A percentile compares a stretch with the other conserved stretches of the same genome.
These are phyloP conservation scores for Boletellus emodensis DNA, from an alignment of 768 basidiomycete genomes.

Conservation along the genomic window DNA sequence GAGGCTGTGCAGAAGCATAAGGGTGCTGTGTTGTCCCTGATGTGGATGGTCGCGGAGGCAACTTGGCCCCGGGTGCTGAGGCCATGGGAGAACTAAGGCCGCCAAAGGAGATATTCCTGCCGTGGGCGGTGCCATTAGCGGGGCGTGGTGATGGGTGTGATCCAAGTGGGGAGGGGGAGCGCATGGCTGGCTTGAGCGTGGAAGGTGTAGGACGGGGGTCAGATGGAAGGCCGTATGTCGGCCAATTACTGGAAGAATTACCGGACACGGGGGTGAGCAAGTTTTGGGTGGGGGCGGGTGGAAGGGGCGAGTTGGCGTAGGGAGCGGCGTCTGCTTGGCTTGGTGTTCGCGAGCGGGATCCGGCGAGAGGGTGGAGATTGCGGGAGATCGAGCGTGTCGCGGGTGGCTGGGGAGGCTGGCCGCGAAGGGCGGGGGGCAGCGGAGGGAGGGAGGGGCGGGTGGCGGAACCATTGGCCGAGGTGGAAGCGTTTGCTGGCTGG, in stretches of 20 bases:
- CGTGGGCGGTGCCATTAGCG: constrained; percentile 44
- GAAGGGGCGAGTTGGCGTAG: constrained; percentile 42
- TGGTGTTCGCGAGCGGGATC: constrained; percentile 44
- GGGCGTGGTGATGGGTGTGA: constrained; percentile 35
- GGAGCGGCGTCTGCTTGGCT: constrained; percentile 51
- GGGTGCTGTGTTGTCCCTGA: constrained; percentile 49
- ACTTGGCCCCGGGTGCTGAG: constrained; percentile 36
- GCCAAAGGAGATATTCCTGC: constrained; percentile 48
- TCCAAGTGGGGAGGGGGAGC: constrained; percentile 28
- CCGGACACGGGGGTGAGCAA: constrained; percentile 38
- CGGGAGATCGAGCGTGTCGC: constrained; percentile 29
- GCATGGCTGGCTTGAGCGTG: constrained; percentile 39
- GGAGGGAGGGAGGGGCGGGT: constrained; percentile 55
- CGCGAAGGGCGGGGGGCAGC: constrained; percentile 64
- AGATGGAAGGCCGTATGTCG: constrained; percentile 51
- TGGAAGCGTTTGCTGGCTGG: constrained; percentile 19
- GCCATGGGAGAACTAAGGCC: constrained; percentile 40
- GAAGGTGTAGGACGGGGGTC: constrained; percentile 57
- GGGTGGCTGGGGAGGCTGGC: constrained; percentile 54
- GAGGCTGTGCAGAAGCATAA: constrained; percentile 53
- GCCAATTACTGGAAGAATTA: constrained; percentile 37
- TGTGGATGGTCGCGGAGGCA: constrained; percentile 42
- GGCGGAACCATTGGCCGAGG: constrained; percentile 2
- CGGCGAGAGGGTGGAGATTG: constrained; percentile 37
- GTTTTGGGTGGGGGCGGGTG: constrained; percentile 34